A percentile compares a stretch with the other conserved stretches of the same genome.
Evolutionary conservation across 352 stramenopile genomes (phyloP).

Genomic region (Globisporangium megalacanthum): DNA sequence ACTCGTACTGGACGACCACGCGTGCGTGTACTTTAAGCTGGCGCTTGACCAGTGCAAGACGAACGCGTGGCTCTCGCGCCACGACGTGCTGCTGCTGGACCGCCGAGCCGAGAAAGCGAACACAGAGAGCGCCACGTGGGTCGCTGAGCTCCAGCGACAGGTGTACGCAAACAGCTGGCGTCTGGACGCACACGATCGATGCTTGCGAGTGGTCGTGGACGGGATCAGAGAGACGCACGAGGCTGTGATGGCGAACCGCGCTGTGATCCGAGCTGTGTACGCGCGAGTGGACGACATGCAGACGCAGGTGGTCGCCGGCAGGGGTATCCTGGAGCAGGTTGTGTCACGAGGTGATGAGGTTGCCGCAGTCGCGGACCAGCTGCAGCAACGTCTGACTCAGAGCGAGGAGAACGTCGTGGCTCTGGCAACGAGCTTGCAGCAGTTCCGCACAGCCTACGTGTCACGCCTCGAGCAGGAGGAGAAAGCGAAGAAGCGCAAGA

Average conservation of each 20-base stretch:
- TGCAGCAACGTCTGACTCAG: not conserved
- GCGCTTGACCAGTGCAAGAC: not conserved
- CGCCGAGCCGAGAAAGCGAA: not conserved
- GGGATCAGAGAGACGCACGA: not conserved
- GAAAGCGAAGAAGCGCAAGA: slow-evolving; percentile 18
- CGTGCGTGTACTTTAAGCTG: not conserved
- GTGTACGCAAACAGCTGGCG: not conserved
- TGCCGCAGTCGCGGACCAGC: not conserved
- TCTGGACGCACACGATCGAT: not conserved
- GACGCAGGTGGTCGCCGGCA: not conserved
- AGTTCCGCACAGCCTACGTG: slow-evolving; percentile 10
- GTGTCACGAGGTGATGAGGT: too few relatives aligned
- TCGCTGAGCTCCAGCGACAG: not conserved
- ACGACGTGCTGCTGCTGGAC: not conserved
- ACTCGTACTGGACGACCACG: slow-evolving; percentile 1
- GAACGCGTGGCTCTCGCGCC: not conserved
- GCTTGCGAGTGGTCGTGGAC: not conserved
- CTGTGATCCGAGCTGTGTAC: not conserved
- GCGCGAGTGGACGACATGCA: not conserved
- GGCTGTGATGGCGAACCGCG: not conserved
- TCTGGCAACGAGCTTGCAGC: slow-evolving; percentile 13
- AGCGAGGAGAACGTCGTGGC: slow-evolving; percentile 18
- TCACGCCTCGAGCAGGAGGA: slow-evolving; percentile 15
- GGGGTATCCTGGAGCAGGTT: not conserved
- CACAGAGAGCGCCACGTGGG: not conserved